These are phyloP conservation scores for Xylariaceae sp. DNA, from an alignment of 2,329 filamentous ascomycete genomes.

Conservation along the genomic window DNA sequence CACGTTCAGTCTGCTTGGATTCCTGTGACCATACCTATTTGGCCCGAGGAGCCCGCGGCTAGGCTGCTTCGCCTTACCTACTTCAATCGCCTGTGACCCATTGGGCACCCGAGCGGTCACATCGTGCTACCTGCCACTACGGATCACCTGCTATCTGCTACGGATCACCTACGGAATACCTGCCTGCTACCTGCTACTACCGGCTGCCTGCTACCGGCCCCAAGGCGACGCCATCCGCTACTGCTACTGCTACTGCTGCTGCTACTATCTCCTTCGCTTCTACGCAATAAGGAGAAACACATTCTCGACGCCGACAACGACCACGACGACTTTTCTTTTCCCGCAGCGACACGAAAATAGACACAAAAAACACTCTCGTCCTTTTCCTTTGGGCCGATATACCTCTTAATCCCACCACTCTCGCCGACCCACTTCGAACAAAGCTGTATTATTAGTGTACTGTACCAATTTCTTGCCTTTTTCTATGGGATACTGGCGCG, in stretches of 20 bases:
- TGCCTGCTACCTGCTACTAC: not conserved
- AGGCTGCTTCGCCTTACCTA: not conserved
- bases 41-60: not conserved
- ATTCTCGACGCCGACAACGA: not conserved
- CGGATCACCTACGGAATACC: not conserved
- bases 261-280: too few species aligned
- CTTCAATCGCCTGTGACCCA: not conserved
- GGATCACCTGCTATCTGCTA: not conserved
- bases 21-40: not conserved
- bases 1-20: not conserved
- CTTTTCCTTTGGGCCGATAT: not conserved
- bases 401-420: not conserved
- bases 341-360: not conserved
- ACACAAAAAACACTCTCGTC: not conserved
- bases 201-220: too few species aligned
- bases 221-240: too few species aligned
- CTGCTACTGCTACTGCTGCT: too few species aligned
- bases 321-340: not conserved
- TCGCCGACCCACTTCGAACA: not conserved
- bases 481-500: slow-evolving; percentile 12
- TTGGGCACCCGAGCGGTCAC: not conserved
- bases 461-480: not conserved
- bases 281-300: too few species aligned
- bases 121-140: not conserved
- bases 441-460: not conserved